phyloP scores from a whole-genome alignment of 2,329 filamentous ascomycete species.

The Penicillium sp. region DNA sequence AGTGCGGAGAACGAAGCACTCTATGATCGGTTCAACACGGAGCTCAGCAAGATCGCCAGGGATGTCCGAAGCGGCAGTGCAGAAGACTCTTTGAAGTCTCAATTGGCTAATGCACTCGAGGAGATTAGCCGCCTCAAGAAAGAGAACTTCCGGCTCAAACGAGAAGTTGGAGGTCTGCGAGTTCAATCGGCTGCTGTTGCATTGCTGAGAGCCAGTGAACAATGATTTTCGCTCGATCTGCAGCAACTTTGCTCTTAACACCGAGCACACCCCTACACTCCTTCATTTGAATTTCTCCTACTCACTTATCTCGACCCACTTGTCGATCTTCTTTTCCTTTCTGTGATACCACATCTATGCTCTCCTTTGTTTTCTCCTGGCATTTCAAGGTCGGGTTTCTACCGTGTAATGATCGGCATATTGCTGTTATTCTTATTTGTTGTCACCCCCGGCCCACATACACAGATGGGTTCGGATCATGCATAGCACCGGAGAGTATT shows the following conservation, averaged over 20 bases:
- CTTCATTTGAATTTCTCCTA: conserved; percentile 13
- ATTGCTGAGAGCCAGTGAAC: conserved; percentile 40
- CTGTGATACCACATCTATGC: conserved; percentile 26
- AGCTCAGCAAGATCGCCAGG: conserved; percentile 80
- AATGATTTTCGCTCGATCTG: conserved; percentile 17
- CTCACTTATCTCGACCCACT: conserved; percentile 9
- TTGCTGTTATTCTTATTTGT: conserved; percentile 22
- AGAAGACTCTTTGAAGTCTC: conserved; percentile 75
- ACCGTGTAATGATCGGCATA: conserved; percentile 22
- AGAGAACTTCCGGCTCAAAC: conserved; percentile 82
- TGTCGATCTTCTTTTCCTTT: conserved; percentile 20
- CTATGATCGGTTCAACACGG: conserved; percentile 91
- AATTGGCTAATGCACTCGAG: conserved; percentile 75
- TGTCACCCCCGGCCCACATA: conserved; percentile 21
- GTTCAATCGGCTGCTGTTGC: conserved; percentile 51
- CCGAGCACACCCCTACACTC: background rate
- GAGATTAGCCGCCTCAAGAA: conserved; percentile 79
- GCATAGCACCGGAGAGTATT: conserved; percentile 33
- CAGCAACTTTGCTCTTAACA: background rate
- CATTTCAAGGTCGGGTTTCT: conserved; percentile 12
- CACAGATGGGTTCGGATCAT: conserved; percentile 31
- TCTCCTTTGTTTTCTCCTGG: conserved; percentile 17
- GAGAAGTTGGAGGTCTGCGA: conserved; percentile 77
- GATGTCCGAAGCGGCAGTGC: conserved; percentile 77
- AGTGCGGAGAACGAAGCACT: conserved; percentile 91